Base-by-base conservation (phyloP, 2,329 filamentous ascomycete species). In the Colletotrichum eleusines region DNA sequence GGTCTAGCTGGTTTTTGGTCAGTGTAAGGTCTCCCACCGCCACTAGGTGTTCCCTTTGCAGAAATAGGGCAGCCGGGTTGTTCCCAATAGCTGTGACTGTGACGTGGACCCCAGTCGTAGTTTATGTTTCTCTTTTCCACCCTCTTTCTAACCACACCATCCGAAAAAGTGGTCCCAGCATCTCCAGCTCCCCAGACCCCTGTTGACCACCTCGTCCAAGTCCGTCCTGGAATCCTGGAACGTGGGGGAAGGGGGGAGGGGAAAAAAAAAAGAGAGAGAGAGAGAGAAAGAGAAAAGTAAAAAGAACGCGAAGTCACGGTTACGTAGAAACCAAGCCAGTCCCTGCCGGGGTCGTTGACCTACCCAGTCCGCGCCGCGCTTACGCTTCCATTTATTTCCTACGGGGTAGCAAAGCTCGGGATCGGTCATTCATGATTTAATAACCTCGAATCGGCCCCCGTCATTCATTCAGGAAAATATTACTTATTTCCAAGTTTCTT, bases 221-320 rank as follows among this genome's bases (percentile, higher is more conserved):
- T n/a, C n/a, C n/a, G 65, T 65, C 69, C 69, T 55, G 53, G 59
- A 69, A 65, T 64, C 64, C 59, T 71, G 69, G 53, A 71, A 38
- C 11, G 28, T 31, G 18, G 50, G 50, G 28, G 9, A 23, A 14
- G 11, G 18, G 6, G 9, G 20, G 11, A 42, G 16, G 8, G 14
- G 14, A 35, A 35, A 33, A 35, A 9, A 9, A 38, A 38, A 38
- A 2, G 14, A 14, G 7, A 38, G n/a, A n/a, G n/a, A n/a, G n/a
- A n/a, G n/a, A n/a, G n/a, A n/a, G n/a, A n/a, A n/a, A n/a, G n/a
- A 35, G 11, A 2, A 35, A 9, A 35, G 33, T 20, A 23, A 54
- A 55, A 55, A 63, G 40, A 51, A 62, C n/a, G n/a, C 35, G 51
- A 71, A 62, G 64, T 54, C 53, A 68, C 69, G 57, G 46, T 38